These are phyloP conservation scores for Ambrosiella xylebori DNA, from an alignment of 2,329 filamentous ascomycete genomes.

Conservation along the genomic window DNA sequence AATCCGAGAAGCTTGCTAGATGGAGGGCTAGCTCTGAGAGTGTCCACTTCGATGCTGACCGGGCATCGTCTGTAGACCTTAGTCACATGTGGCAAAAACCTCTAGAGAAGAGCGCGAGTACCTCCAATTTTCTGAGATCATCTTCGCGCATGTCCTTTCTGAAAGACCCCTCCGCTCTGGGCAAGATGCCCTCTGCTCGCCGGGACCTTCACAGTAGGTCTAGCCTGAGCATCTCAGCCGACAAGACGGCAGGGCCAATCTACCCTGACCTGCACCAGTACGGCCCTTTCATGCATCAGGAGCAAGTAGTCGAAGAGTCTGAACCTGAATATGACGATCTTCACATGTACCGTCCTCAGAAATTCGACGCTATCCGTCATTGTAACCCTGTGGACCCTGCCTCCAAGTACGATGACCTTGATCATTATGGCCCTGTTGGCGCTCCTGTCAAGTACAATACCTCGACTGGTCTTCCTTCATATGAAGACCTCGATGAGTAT, in stretches of 20 bases:
- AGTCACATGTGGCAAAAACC: constrained; percentile 11
- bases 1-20: constrained; percentile 10
- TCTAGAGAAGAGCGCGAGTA: constrained; percentile 11
- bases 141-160: constrained; percentile 11
- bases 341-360: constrained; percentile 22
- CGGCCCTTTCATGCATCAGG: constrained; percentile 16
- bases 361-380: constrained; percentile 17
- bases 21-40: constrained; percentile 13
- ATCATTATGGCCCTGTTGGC: constrained; percentile 19
- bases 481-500: constrained; percentile 24
- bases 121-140: constrained; percentile 5
- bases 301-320: constrained; percentile 10
- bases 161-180: constrained; percentile 1
- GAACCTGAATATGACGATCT: constrained; percentile 20
- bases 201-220: constrained; percentile 4
- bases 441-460: constrained; percentile 18
- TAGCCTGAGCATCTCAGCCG: neutral
- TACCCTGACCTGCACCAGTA: constrained; percentile 16
- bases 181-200: constrained; percentile 5
- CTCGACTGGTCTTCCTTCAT: constrained; percentile 19
- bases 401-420: constrained; percentile 23
- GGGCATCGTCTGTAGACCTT: constrained; percentile 5
- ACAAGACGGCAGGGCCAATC: neutral
- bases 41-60: constrained; percentile 8
- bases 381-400: constrained; percentile 13